A percentile compares a stretch with the other conserved stretches of the same genome.
These are phyloP conservation scores for Capronia epimyces DNA, from an alignment of 2,329 filamentous ascomycete genomes.

Conservation along the genomic window DNA sequence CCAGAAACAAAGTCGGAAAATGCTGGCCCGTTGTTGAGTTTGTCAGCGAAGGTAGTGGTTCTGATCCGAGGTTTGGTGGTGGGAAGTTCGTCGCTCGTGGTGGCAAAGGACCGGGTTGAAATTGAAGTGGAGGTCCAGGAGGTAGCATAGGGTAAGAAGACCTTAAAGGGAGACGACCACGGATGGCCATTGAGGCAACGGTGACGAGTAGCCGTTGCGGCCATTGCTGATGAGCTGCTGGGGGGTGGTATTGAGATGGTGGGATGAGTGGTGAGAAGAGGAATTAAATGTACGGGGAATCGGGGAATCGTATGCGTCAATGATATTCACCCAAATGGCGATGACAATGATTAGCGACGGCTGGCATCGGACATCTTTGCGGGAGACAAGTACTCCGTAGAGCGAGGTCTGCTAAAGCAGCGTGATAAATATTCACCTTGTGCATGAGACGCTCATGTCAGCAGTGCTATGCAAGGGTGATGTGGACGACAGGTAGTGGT, in stretches of 20 bases:
- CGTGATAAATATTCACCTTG: not conserved
- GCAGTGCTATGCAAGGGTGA: not conserved
- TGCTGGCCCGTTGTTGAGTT: constrained; percentile 59
- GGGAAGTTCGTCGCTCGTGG: constrained; percentile 38
- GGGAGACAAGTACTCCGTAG: not conserved
- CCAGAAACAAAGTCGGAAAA: constrained; percentile 58
- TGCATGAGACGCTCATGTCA: no score
- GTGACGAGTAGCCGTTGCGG: constrained; percentile 18
- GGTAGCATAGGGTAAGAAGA: constrained; percentile 20
- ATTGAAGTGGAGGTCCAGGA: constrained; percentile 3
- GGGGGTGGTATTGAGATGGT: constrained; percentile 1
- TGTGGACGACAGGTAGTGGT: not conserved
- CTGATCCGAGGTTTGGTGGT: constrained; percentile 37
- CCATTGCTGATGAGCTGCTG: constrained; percentile 10
- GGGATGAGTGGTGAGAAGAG: constrained; percentile 1
- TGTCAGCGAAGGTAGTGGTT: constrained; percentile 55
- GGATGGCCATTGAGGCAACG: constrained; percentile 26
- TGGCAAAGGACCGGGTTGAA: constrained; percentile 39
- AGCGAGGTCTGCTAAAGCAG: not conserved
- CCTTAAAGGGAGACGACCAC: constrained; percentile 28
- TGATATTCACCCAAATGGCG: not conserved
- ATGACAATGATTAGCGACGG: not conserved
- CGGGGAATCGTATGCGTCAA: not conserved
- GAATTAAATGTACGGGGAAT: constrained; percentile 1
- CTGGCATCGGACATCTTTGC: not conserved